Evolutionary conservation across 2,329 filamentous ascomycete species (phyloP).

Genomic region (Colletotrichum musicola): DNA sequence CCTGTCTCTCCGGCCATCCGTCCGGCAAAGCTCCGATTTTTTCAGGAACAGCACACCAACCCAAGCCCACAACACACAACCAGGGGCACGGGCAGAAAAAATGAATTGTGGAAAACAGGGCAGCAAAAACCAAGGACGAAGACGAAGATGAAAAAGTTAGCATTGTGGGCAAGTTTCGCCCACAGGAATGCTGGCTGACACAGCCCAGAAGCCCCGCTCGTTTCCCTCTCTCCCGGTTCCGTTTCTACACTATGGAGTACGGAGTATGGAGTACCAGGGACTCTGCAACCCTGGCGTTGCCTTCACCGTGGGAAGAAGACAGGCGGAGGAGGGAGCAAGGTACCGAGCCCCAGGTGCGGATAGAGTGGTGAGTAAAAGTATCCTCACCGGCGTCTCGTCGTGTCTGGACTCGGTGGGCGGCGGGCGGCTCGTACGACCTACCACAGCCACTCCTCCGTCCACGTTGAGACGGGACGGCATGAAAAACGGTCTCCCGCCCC

Average conservation of each 20-base stretch:
- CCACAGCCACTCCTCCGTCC: conserved; percentile 23
- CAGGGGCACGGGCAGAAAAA: background rate
- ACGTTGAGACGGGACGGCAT: conserved; percentile 32
- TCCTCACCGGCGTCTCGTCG: background rate
- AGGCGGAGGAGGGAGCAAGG: background rate
- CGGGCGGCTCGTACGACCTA: conserved; percentile 12
- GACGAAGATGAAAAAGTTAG: conserved; percentile 2
- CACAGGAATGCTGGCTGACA: conserved; percentile 4
- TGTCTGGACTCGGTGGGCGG: background rate
- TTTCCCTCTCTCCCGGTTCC: conserved; percentile 28
- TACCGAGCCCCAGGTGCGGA: background rate
- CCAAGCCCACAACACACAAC: conserved; percentile 4
- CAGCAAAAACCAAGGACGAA: conserved; percentile 3
- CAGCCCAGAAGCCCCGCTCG: conserved; percentile 26
- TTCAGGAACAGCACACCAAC: conserved; percentile 18
- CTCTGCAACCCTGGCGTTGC: background rate
- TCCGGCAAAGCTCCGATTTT: conserved; percentile 11
- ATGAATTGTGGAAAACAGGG: conserved; percentile 20
- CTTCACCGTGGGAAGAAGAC: background rate
- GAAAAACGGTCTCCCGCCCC: conserved; percentile 5
- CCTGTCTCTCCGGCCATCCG: conserved; percentile 33
- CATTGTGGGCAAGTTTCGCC: conserved; percentile 7
- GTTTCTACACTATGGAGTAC: conserved; percentile 2
- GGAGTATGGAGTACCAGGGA: background rate
- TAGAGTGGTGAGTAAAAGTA: background rate